Evolutionary conservation across 1,284 basidiomycete species (phyloP).

Genomic region (Pulveroboletus ridleyi): DNA sequence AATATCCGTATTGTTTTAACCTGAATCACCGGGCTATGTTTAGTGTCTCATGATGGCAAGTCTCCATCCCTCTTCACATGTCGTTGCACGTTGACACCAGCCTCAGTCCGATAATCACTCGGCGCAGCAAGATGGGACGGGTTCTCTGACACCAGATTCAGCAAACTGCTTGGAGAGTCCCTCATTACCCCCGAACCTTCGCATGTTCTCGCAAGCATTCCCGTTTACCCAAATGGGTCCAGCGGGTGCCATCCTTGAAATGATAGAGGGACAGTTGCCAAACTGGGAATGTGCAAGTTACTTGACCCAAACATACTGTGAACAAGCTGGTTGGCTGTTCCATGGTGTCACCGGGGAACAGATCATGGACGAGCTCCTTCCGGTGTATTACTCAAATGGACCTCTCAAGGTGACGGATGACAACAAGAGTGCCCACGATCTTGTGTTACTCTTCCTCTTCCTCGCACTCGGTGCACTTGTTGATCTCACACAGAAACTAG

Average conservation of each 20-base stretch:
- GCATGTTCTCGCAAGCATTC: constrained; percentile 64
- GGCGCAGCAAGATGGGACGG: constrained; percentile 21
- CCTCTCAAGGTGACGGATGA: no score
- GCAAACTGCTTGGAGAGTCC: constrained; percentile 41
- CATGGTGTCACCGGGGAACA: no score
- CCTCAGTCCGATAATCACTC: constrained; percentile 34
- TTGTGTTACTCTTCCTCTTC: constrained; percentile 67
- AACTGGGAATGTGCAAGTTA: constrained; percentile 50
- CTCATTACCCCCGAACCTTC: constrained; percentile 46
- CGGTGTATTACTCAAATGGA: no score
- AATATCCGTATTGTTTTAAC: constrained; percentile 13
- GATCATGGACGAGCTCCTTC: no score
- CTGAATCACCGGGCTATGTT: not conserved
- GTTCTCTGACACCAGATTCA: constrained; percentile 39
- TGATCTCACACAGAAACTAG: constrained; percentile 45
- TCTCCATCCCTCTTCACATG: no score
- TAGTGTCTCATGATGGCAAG: no score
- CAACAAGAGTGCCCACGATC: constrained; percentile 51
- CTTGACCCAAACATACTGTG: constrained; percentile 57
- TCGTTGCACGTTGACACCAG: no score
- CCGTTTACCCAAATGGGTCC: constrained; percentile 68
- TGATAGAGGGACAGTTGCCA: constrained; percentile 61
- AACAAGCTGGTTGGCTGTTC: constrained; percentile 42
- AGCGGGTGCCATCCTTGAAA: constrained; percentile 48
- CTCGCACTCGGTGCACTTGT: constrained; percentile 67